phyloP scores from a whole-genome alignment of 176 grass and related monocot genomes.

The Oryza australiensis region DNA sequence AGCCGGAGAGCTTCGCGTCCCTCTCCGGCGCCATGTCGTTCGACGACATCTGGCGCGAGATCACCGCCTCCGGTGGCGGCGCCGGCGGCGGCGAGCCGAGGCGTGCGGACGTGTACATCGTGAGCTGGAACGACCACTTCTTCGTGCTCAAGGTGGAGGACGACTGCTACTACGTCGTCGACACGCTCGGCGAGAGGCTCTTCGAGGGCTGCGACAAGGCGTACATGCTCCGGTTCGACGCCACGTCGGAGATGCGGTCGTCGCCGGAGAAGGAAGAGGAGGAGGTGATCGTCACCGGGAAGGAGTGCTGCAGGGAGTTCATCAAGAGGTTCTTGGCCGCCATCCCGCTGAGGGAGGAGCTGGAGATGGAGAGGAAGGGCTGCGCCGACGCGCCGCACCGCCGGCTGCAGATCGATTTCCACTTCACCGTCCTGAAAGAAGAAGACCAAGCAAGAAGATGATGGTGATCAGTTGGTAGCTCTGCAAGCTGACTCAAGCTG shows the following conservation, averaged over 20 bases:
- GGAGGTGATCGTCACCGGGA: slow-evolving; percentile 63
- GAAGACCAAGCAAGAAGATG: background rate
- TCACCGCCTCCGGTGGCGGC: slow-evolving; percentile 19
- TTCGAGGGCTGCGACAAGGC: slow-evolving; percentile 88
- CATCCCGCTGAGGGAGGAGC: slow-evolving; percentile 87
- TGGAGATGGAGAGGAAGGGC: slow-evolving; percentile 77
- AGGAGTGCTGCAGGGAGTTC: slow-evolving; percentile 95
- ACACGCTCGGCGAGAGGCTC: slow-evolving; percentile 91
- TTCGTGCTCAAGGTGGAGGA: slow-evolving; percentile 81
- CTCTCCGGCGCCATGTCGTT: slow-evolving; percentile 84
- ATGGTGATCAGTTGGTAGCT: background rate
- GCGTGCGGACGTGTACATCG: slow-evolving; percentile 60
- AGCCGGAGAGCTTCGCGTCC: slow-evolving; percentile 85
- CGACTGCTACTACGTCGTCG: slow-evolving; percentile 75
- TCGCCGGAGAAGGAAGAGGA: slow-evolving; percentile 23
- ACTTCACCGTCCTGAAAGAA: slow-evolving; percentile 53
- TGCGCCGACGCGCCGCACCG: slow-evolving; percentile 53
- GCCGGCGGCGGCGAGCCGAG: background rate
- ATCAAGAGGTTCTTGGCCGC: slow-evolving; percentile 92
- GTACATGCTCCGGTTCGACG: slow-evolving; percentile 87
- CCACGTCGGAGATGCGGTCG: slow-evolving; percentile 64
- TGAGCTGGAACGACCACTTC: slow-evolving; percentile 99
- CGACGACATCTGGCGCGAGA: slow-evolving; percentile 82
- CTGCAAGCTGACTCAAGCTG: background rate
- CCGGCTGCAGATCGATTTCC: slow-evolving; percentile 97